phyloP scores from a whole-genome alignment of 208 protist genomes.

The Acanthamoeba castellanii region DNA sequence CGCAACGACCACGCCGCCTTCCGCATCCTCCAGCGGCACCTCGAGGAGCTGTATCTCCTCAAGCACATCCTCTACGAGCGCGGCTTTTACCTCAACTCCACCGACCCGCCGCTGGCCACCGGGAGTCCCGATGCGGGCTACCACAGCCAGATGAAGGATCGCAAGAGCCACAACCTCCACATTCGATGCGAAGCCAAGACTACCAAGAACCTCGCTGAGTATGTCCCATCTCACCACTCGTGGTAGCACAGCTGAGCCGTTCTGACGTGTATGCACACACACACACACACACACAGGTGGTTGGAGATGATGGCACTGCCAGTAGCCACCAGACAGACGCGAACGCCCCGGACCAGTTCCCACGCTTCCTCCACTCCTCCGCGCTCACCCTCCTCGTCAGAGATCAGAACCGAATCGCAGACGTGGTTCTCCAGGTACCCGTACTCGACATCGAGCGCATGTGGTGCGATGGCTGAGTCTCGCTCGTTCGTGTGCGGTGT shows the following conservation, averaged over 20 bases:
- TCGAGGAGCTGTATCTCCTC: conserved; percentile 71
- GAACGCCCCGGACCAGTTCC: neutral
- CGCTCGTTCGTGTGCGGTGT: neutral
- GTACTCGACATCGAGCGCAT: neutral
- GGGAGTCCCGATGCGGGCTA: neutral
- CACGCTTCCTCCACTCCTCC: conserved; percentile 12
- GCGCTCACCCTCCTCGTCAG: conserved; percentile 37
- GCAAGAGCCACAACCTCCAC: conserved; percentile 40
- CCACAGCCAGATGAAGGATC: neutral
- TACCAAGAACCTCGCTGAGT: conserved; percentile 62
- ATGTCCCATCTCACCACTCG: neutral
- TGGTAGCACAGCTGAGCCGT: neutral
- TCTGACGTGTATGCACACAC: neutral
- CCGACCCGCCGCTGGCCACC: neutral
- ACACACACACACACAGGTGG: neutral
- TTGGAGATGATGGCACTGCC: conserved; percentile 53
- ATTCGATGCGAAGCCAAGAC: conserved; percentile 55
- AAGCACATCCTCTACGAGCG: conserved; percentile 76
- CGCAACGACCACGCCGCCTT: conserved; percentile 72
- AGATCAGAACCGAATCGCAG: conserved; percentile 42
- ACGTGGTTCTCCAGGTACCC: conserved; percentile 54
- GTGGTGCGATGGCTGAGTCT: neutral
- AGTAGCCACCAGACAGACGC: neutral
- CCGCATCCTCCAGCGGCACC: conserved; percentile 70
- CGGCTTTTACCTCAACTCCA: conserved; percentile 61